Base-by-base conservation (phyloP, 768 basidiomycete species). In the Naganishia onofrii region DNA sequence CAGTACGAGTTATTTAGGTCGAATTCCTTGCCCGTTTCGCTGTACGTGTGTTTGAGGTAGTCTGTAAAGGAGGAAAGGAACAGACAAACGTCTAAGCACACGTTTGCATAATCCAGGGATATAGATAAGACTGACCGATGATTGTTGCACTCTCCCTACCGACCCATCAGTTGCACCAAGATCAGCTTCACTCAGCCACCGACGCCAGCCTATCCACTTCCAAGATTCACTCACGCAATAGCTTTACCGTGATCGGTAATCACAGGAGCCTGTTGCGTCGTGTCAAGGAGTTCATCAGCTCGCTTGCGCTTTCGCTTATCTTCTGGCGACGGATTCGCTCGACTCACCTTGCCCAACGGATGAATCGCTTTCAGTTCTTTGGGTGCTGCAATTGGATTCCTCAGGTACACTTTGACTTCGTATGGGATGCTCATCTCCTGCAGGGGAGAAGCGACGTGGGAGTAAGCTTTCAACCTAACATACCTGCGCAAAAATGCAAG, bases 351-450 rank as follows among this genome's bases (percentile, higher is more conserved):
- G 26, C 79, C 79, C 4, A 78, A 69, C 17, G 78, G 75, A 13
- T 73, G 70, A 53, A 80, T 57, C 29, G 71, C 42, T 28, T 75
- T 74, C 2, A 80, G 70, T n/a, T 72, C 74, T 5, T 71, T 66
- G 10, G 79, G 79, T 4, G 76, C 77, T 9, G 70, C 53, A 8
- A 69, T 68, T 0, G 76, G 74, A 3, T 38, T 46, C 42, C 79
- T 70, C 36, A 69, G 71, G 65, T 77, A 74, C 7, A 78, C 79
- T 58, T 75, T 73, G 68, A 80, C 79, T 19, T 72, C 71, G 70
- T 80, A 80, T 1, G 73, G 73, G 0, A 79, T 70, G 19, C 57
- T 66, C 19, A 78, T 71, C 65, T 80, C 79, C 71, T n/a, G 52
- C 7, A 3, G 13, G 44, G 21, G n/a, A 4, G 17, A 53, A 66